Percentiles rank a stretch among this genome's conserved stretches.
Evolutionary conservation across 352 stramenopile genomes (phyloP).

Genomic region (Elongisporangium anandrum): DNA sequence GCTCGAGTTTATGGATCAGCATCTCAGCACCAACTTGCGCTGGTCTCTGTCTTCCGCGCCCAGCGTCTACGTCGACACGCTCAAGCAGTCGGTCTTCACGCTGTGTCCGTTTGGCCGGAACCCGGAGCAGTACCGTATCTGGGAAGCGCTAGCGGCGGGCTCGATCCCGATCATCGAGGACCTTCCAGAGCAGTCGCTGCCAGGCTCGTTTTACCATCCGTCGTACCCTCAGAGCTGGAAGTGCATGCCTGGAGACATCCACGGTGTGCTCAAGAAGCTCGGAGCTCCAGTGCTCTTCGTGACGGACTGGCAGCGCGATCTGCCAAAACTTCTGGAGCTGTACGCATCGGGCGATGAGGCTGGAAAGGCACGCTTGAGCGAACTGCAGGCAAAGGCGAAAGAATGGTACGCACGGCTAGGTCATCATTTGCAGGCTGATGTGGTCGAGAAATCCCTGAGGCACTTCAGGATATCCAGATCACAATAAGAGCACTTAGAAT

Average conservation of each 20-base stretch:
- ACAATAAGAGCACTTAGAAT: no score
- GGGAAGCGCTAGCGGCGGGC: slow-evolving; percentile 52
- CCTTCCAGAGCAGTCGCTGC: slow-evolving; percentile 24
- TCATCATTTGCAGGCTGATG: slow-evolving; percentile 38
- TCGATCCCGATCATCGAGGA: slow-evolving; percentile 68
- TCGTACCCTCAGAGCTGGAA: slow-evolving; percentile 57
- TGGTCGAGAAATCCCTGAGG: slow-evolving; percentile 30
- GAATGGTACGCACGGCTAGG: slow-evolving; percentile 35
- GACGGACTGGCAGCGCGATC: slow-evolving; percentile 46
- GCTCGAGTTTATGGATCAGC: slow-evolving; percentile 42
- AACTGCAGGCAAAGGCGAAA: slow-evolving; percentile 25
- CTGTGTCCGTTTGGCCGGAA: slow-evolving; percentile 62
- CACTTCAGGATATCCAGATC: slow-evolving; percentile 15
- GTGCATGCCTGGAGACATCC: slow-evolving; percentile 48
- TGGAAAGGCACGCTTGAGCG: slow-evolving; percentile 8
- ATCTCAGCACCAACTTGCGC: slow-evolving; percentile 33
- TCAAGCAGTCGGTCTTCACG: slow-evolving; percentile 59
- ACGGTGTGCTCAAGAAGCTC: slow-evolving; percentile 39
- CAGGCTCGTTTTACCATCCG: slow-evolving; percentile 50
- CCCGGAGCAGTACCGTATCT: slow-evolving; percentile 66
- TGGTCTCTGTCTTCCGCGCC: slow-evolving; percentile 47
- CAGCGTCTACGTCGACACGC: slow-evolving; percentile 39
- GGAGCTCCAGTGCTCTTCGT: slow-evolving; percentile 60
- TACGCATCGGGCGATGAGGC: slow-evolving; percentile 15
- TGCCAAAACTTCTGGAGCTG: slow-evolving; percentile 30